Evolutionary conservation across 306 rosid genomes (phyloP), one percentile per base, ranked within the genome.

Genomic region (Quercus mongolica): DNA sequence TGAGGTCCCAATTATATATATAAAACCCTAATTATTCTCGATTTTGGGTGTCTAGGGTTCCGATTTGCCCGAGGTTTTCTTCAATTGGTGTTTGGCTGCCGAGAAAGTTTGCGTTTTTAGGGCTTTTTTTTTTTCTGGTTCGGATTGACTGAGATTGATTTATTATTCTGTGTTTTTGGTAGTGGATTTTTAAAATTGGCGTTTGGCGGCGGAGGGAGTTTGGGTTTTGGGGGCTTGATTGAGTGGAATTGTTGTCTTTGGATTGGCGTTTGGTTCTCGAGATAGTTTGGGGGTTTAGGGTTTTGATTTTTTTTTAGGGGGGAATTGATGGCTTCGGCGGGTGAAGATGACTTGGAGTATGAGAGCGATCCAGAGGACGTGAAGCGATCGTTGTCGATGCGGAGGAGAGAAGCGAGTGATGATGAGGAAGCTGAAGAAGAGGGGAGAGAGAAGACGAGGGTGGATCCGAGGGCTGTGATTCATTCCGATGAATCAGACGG

Each of bases 301-400:
- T 76, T 85, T 82, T 75, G 44, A 17, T 21, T 71, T 38, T 17
- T 69, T 38, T 7, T 38, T 7, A 41, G 3, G 19, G 71, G 56
- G 62, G 15, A 23, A 57, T 67, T 57, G 75, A 91, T 91, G 98
- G 92, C 91, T 76, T 28, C 81, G 14, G 67, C 79, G 30, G 87
- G 87, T 51, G 94, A 88, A 84, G 97, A 91, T 63, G 97, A 93
- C 62, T 76, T 88, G 73, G 97, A 91, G 41, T 93, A 91, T 73
- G 97, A 93, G 26, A 93, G 98, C 87, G 98, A 93, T 89, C 98
- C 98, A 5, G 97, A 93, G 80, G 98, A 90, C 65, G 88, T 49
- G 15, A 90, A 88, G 75, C 83, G 90, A 70, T 91, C 91, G 6
- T 81, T 93, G 78, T 78, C 93, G 78, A 91, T 93, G 98, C 91